Conservation (phyloP, 23 red algal genomes). For the Gracilaria domingensis region DNA sequence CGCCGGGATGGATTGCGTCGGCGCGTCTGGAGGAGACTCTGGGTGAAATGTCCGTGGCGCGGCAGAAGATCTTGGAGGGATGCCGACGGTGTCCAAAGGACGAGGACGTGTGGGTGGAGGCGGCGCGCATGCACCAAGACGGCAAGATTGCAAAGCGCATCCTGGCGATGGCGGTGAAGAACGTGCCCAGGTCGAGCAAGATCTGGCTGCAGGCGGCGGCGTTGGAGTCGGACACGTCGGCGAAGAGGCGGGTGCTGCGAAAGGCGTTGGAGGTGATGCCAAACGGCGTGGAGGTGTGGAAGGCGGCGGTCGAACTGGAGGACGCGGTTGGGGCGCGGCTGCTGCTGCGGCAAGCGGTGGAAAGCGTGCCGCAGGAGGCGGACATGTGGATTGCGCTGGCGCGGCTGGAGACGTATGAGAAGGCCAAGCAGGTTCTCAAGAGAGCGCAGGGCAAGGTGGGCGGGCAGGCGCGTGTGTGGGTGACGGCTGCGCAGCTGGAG, state of each 20-base stretch:
- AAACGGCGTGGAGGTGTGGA: constrained; percentile 60
- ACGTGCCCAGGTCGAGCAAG: constrained; percentile 70
- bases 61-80: constrained; percentile 69
- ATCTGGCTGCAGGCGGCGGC: constrained; percentile 84
- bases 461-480: constrained; percentile 66
- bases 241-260: constrained; percentile 66
- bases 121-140: constrained; percentile 69
- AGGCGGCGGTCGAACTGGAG: constrained; percentile 81
- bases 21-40: constrained; percentile 85
- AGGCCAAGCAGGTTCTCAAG: constrained; percentile 63
- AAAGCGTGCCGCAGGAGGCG: constrained; percentile 70
- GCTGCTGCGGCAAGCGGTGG: constrained; percentile 74
- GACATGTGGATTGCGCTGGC: constrained; percentile 94
- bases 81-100: constrained; percentile 75
- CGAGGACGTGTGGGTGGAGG: constrained; percentile 92
- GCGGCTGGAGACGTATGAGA: constrained; percentile 59
- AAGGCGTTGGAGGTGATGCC: constrained; percentile 92
- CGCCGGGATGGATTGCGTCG: constrained; percentile 93
- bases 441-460: constrained; percentile 54
- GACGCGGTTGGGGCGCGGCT: constrained; percentile 47
- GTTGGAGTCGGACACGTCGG: constrained; percentile 54
- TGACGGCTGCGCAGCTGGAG: constrained; percentile 80
- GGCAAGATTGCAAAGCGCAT: constrained; percentile 60
- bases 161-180: constrained; percentile 75
- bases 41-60: constrained; percentile 69